Evolutionary conservation across 2,329 filamentous ascomycete genomes (phyloP).

Genomic region (Pyrenophora tritici-repentis): DNA sequence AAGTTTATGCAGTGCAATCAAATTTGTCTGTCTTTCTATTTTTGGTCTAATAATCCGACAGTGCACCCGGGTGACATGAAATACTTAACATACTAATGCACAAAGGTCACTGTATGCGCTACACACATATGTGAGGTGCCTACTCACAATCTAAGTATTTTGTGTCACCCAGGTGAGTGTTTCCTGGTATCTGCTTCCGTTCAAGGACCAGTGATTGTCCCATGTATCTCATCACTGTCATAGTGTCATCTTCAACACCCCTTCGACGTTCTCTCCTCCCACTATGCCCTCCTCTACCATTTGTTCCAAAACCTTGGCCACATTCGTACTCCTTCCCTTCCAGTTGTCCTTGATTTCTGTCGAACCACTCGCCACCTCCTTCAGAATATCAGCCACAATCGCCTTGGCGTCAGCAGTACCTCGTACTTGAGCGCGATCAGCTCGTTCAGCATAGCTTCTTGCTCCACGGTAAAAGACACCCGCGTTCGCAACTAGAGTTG

Average conservation of each 20-base stretch:
- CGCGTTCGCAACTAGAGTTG: slow-evolving; percentile 42
- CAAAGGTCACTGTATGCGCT: too few relatives aligned
- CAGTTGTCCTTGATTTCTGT: slow-evolving; percentile 48
- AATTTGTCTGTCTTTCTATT: neutral
- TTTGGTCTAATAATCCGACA: neutral
- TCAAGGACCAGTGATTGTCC: too few relatives aligned
- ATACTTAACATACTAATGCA: too few relatives aligned
- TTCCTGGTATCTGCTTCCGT: too few relatives aligned
- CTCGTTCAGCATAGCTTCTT: slow-evolving; percentile 39
- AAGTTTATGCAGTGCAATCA: neutral
- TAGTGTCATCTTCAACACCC: slow-evolving; percentile 16
- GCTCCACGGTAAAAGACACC: slow-evolving; percentile 48
- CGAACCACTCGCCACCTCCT: slow-evolving; percentile 42
- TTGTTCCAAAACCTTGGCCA: slow-evolving; percentile 54
- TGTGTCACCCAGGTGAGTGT: too few relatives aligned
- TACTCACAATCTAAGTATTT: too few relatives aligned
- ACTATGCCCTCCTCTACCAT: slow-evolving; percentile 60
- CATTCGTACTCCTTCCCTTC: slow-evolving; percentile 48
- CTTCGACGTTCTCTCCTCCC: slow-evolving; percentile 32
- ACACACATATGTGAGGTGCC: too few relatives aligned
- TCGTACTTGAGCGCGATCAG: slow-evolving; percentile 45
- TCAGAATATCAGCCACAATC: slow-evolving; percentile 54
- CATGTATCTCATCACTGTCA: neutral
- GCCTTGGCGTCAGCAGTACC: slow-evolving; percentile 55
- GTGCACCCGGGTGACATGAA: too few relatives aligned